Conservation (phyloP, 306 rosid species). For the Trifolium pratense region DNA sequence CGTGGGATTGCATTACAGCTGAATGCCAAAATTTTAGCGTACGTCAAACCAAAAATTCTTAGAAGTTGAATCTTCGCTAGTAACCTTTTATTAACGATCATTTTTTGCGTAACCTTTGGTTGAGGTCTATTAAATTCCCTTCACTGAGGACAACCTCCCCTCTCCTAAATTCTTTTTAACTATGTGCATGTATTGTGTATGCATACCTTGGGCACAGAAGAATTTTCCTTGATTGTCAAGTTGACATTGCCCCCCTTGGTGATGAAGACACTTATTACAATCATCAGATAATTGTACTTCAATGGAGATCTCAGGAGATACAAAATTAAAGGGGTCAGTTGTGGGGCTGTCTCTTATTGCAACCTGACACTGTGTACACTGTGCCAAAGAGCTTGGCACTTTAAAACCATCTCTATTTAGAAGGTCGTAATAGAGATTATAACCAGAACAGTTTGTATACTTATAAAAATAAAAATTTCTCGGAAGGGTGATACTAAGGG, state of each 20-base stretch:
- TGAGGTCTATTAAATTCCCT: not conserved
- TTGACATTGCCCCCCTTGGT: conserved; percentile 30
- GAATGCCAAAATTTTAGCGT: too few relatives aligned
- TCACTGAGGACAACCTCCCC: not conserved
- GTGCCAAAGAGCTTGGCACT: not conserved
- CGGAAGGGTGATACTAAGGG: not conserved
- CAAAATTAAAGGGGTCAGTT: not conserved
- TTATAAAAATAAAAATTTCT: not conserved
- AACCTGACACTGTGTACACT: conserved; percentile 42
- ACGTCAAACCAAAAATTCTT: too few relatives aligned
- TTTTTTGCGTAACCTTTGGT: not conserved
- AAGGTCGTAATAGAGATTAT: conserved; percentile 30
- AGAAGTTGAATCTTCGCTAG: not conserved
- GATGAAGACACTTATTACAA: conserved; percentile 25
- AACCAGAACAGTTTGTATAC: not conserved
- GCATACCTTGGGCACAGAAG: conserved; percentile 40
- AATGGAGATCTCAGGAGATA: not conserved
- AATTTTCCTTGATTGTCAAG: not conserved
- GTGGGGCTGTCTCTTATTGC: not conserved
- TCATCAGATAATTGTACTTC: conserved; percentile 19
- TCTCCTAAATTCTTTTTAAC: not conserved
- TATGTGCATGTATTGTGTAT: not conserved
- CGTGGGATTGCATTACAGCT: not conserved
- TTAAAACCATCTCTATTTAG: not conserved
- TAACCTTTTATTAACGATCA: not conserved